Conservation (phyloP, 1,284 basidiomycete genomes). For the Ganoderma multipileum region DNA sequence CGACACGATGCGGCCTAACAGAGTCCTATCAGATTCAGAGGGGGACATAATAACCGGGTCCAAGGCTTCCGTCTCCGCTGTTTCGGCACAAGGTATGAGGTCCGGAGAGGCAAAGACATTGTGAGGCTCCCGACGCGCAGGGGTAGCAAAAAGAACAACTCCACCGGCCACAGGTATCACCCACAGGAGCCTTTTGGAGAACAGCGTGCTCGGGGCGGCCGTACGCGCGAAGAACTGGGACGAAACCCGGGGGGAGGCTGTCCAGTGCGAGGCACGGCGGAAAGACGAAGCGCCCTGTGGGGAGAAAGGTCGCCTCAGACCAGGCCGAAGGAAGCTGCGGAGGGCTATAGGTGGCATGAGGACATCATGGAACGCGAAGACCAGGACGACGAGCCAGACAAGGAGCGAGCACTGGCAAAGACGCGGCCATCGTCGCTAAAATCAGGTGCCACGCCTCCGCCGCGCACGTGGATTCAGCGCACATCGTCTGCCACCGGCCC, state of each 20-base stretch:
- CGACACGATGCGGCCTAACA: constrained; percentile 50
- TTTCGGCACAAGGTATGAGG: constrained; percentile 64
- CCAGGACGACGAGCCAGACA: constrained; percentile 15
- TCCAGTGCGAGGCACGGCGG: constrained; percentile 34
- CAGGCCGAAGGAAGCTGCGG: constrained; percentile 36
- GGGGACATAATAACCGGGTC: constrained; percentile 61
- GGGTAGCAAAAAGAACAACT: constrained; percentile 54
- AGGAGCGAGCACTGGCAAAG: constrained; percentile 4
- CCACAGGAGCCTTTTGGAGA: constrained; percentile 53
- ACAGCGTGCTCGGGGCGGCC: constrained; percentile 25
- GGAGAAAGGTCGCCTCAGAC: constrained; percentile 36
- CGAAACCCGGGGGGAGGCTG: constrained; percentile 30
- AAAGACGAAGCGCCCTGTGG: constrained; percentile 21
- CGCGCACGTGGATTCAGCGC: background rate
- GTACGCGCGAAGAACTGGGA: constrained; percentile 38
- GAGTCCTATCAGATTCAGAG: constrained; percentile 57
- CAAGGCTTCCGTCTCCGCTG: constrained; percentile 23
- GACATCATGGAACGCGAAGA: constrained; percentile 25
- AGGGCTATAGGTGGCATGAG: constrained; percentile 35
- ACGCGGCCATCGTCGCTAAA: background rate
- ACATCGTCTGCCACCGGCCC: background rate
- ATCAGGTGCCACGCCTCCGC: constrained; percentile 10
- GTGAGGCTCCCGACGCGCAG: constrained; percentile 43
- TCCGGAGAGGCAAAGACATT: constrained; percentile 64
- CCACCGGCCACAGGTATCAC: constrained; percentile 63